Conservation (phyloP, 139 green algal genomes). For the Chlamydomonas eustigma region DNA sequence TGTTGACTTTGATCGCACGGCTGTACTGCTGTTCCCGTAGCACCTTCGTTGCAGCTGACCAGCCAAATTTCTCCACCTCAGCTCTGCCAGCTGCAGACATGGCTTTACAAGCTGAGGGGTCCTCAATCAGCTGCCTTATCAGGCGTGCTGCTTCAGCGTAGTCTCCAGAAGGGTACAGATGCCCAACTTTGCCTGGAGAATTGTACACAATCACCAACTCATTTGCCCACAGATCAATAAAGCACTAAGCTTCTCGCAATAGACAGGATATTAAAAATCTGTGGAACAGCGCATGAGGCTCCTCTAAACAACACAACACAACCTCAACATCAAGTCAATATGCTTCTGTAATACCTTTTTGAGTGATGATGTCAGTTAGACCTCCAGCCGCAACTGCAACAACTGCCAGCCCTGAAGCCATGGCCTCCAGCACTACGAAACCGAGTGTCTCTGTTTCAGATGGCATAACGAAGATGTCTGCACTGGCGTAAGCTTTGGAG, state of each 20-base stretch:
- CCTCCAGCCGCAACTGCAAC: conserved; percentile 88
- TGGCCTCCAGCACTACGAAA: conserved; percentile 97
- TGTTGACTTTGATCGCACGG: conserved; percentile 42
- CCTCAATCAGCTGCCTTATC: not conserved
- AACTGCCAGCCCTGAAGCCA: conserved; percentile 86
- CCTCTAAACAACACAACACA: not conserved
- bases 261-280: too few relatives aligned
- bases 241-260: too few relatives aligned
- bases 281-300: too few relatives aligned
- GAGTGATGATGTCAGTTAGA: conserved; percentile 83
- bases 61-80: conserved; percentile 53
- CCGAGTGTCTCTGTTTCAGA: conserved; percentile 75
- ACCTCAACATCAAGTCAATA: not conserved
- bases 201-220: too few relatives aligned
- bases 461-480: conserved; percentile 96
- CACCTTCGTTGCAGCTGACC: conserved; percentile 47
- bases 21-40: conserved; percentile 62
- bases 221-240: too few relatives aligned
- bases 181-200: conserved; percentile 50
- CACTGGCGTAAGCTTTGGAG: conserved; percentile 82
- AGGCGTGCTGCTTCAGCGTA: conserved; percentile 30
- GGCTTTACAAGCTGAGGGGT: not conserved
- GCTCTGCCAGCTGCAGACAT: conserved; percentile 15
- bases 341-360: too few relatives aligned
- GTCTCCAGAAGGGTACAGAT: conserved; percentile 60